phyloP scores from a whole-genome alignment of 2,329 filamentous ascomycete species.

The Penicillium expansum region DNA sequence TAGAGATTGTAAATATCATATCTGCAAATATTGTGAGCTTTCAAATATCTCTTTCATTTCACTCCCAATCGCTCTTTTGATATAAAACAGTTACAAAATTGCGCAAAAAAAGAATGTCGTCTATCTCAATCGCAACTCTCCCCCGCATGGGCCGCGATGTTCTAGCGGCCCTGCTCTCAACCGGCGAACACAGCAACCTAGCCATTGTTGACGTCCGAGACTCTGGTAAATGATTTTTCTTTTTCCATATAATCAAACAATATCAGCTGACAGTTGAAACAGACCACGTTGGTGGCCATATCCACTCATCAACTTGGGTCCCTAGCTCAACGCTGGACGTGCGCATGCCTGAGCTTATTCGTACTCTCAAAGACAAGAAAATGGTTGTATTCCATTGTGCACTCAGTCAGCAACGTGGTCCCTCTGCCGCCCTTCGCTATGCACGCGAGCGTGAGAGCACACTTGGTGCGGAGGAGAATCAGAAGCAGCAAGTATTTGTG shows the following conservation, averaged over 20 bases:
- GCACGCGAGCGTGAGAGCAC: constrained; percentile 59
- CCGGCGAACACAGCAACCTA: constrained; percentile 48
- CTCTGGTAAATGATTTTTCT: constrained; percentile 53
- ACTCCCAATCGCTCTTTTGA: not conserved
- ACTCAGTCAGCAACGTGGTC: constrained; percentile 85
- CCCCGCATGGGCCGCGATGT: constrained; percentile 65
- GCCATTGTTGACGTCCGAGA: constrained; percentile 89
- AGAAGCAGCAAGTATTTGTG: constrained; percentile 71
- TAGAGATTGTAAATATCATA: constrained; percentile 1
- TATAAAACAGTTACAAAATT: not conserved
- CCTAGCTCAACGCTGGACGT: constrained; percentile 71
- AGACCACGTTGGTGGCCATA: constrained; percentile 92
- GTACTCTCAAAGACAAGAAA: constrained; percentile 71
- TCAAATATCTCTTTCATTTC: not conserved
- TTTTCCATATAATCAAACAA: not conserved
- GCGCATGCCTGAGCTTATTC: constrained; percentile 76
- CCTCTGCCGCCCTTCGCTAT: constrained; percentile 78
- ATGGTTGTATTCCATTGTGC: constrained; percentile 93
- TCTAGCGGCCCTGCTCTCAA: constrained; percentile 64
- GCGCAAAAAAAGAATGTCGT: constrained; percentile 39
- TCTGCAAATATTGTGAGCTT: constrained; percentile 5
- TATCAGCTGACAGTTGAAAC: not conserved
- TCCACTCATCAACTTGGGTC: constrained; percentile 71
- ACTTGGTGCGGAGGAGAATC: constrained; percentile 41
- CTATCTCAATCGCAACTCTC: constrained; percentile 61